Conservation (phyloP, 805 yeast species). For the Zygosaccharomyces kombuchaensis region DNA sequence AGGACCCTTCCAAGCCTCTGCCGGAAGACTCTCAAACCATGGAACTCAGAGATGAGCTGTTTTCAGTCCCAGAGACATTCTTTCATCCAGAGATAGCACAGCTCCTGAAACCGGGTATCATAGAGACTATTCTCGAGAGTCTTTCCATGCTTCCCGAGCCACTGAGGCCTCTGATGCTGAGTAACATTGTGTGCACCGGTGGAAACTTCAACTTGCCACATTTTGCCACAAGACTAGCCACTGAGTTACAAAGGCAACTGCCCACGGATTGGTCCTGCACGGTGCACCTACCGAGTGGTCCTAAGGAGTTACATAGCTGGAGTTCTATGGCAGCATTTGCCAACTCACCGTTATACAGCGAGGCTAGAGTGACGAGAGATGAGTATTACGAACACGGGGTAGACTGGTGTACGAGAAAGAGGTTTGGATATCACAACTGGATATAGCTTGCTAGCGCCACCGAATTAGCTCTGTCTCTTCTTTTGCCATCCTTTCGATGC, state of each 20-base stretch:
- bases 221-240: constrained; percentile 53
- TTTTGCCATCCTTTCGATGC: neutral
- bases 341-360: constrained; percentile 36
- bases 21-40: constrained; percentile 60
- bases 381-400: constrained; percentile 85
- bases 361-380: constrained; percentile 61
- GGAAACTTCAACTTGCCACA: constrained; percentile 75
- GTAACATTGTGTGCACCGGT: constrained; percentile 78
- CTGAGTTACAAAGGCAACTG: constrained; percentile 60
- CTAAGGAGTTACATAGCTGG: constrained; percentile 52
- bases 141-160: constrained; percentile 69
- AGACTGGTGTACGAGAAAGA: constrained; percentile 40
- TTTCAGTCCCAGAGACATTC: constrained; percentile 78
- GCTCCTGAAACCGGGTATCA: constrained; percentile 72
- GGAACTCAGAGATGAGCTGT: constrained; percentile 74
- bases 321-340: constrained; percentile 49
- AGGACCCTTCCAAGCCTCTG: constrained; percentile 34
- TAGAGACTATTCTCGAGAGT: constrained; percentile 64
- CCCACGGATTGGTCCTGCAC: constrained; percentile 69
- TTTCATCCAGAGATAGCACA: constrained; percentile 84
- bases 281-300: constrained; percentile 33
- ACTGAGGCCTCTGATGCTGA: constrained; percentile 65
- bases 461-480: neutral
- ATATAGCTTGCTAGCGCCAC: constrained; percentile 10
- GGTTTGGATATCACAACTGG: constrained; percentile 42